Percentiles rank a stretch among this genome's conserved stretches.
Evolutionary conservation across 2,329 filamentous ascomycete genomes (phyloP).

Genomic region (Pestalotiopsis sp.): DNA sequence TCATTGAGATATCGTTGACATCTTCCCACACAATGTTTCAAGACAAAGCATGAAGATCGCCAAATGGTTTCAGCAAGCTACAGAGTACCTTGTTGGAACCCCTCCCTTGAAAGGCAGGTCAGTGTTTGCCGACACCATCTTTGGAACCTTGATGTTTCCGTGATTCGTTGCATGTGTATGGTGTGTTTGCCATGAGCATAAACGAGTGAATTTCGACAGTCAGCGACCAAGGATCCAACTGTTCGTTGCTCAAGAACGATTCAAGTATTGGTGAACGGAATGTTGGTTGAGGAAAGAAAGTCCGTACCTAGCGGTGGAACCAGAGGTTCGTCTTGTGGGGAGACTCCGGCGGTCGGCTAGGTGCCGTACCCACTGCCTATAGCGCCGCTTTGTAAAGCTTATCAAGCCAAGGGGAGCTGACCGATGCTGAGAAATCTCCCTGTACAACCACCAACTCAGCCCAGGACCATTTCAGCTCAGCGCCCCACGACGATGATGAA

Average conservation of each 20-base stretch:
- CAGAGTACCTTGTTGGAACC: too few relatives aligned
- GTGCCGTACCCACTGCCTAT: background rate
- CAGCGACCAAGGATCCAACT: too few relatives aligned
- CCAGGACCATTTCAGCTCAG: background rate
- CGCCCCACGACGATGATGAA: background rate
- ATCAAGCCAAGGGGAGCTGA: background rate
- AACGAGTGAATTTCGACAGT: too few relatives aligned
- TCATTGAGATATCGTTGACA: background rate
- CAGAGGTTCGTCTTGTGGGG: background rate
- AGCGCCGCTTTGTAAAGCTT: constrained; percentile 5
- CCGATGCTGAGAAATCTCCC: constrained; percentile 2
- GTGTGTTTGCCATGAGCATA: too few relatives aligned
- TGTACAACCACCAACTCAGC: background rate
- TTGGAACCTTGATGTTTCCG: too few relatives aligned
- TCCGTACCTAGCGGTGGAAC: background rate
- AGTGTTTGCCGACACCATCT: too few relatives aligned
- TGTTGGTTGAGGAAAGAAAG: background rate
- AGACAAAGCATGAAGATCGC: background rate
- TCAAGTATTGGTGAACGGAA: too few relatives aligned
- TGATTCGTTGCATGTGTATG: too few relatives aligned
- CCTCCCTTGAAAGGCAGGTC: too few relatives aligned
- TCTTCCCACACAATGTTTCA: background rate
- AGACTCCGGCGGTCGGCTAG: background rate
- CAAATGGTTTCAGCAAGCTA: background rate
- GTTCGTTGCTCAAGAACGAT: too few relatives aligned